Evolutionary conservation across 768 basidiomycete species (phyloP), one percentile per base, ranked within the genome.

Genomic region (Tulasnella calospora): DNA sequence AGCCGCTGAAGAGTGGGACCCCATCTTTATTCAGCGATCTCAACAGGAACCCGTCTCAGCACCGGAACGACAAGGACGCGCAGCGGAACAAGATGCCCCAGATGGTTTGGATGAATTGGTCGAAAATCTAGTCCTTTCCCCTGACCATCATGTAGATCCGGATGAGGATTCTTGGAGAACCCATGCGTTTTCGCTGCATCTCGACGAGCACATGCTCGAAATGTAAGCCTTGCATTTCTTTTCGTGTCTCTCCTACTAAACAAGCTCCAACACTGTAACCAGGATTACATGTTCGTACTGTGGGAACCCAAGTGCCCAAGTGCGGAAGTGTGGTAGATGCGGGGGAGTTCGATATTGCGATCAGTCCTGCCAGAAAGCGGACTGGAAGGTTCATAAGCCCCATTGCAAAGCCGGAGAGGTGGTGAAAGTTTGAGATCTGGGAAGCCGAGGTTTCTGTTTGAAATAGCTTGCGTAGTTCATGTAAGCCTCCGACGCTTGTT

Each of bases 251-350:
- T 33, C 30, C 23, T 15, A 23, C 33, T n/a, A 21, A 73, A 44
- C 23, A n/a, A 38, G 73, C 4, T 1, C n/a, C 10, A n/a, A 40
- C 17, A 21, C 38, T 38, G n/a, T 36, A 9, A 30, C 19, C 71
- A 78, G 77, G 77, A 46, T 71, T n/a, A 78, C 77, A 7, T 78
- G 77, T n/a, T 71, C 77, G 3, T 44, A 71, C 30, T 78, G 77
- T 41, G 69, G 77, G n/a, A 78, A 78, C 70, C 77, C 77, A 35
- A 78, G 77, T 23, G 77, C 77, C 23, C 77, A 78, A 40, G 77
- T 78, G 21, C 38, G 77, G 17, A 78, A 78, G 46, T 78, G 77
- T 44, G 70, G 67, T 23, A 30, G 77, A 27, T 78, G 77, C 69
- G 77, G 61, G 8, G 77, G 77, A 8, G 77, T 57, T 40, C 40